Evolutionary conservation across 768 basidiomycete species (phyloP), one percentile per base, ranked within the genome.

Genomic region (Podaxis sp.): DNA sequence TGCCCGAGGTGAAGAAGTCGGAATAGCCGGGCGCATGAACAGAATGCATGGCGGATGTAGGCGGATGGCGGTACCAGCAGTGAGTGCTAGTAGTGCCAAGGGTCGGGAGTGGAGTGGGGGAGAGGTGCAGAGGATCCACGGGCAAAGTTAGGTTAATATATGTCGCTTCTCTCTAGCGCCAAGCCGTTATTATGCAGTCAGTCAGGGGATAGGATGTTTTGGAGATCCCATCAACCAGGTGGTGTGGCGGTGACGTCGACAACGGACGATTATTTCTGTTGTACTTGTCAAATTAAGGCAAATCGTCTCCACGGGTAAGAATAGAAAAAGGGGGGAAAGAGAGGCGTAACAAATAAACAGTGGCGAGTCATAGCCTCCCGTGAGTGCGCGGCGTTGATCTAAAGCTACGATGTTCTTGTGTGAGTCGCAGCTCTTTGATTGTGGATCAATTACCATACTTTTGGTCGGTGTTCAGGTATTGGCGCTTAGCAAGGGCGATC

Each of bases 1-100:
- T 76, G 7, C 82, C 82, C 48, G 79, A 80, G 28, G 76, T 72
- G 68, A 83, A 82, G 72, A 83, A 80, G 40, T 81, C 80, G 17
- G 81, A 82, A 69, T 82, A 82, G 26, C 71, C 72, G 44, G 69
- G 67, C 48, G 70, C 58, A 24, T 65, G 60, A 54, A 63, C 60
- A 56, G 67, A 28, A 30, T 46, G 42, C 56, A 44, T 57, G 4
- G n/a, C 9, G 26, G 40, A 12, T 22, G 11, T 17, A 3, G 9
- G 12, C 12, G 2, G 26, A 28, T 0, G 24, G 24, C 26, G 1
- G 24, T 15, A 22, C 22, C 26, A 28, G 26, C 26, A 26, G 60
- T 44, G 63, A 15, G 60, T 63, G 64, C 67, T 33, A 46, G 55
- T 36, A 38, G 48, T 3, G n/a, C 39, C 26, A 57, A 55, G 19